A percentile compares a stretch with the other conserved stretches of the same genome.
Conservation (phyloP, 1,284 basidiomycete species). For the Ustilago lituana region DNA sequence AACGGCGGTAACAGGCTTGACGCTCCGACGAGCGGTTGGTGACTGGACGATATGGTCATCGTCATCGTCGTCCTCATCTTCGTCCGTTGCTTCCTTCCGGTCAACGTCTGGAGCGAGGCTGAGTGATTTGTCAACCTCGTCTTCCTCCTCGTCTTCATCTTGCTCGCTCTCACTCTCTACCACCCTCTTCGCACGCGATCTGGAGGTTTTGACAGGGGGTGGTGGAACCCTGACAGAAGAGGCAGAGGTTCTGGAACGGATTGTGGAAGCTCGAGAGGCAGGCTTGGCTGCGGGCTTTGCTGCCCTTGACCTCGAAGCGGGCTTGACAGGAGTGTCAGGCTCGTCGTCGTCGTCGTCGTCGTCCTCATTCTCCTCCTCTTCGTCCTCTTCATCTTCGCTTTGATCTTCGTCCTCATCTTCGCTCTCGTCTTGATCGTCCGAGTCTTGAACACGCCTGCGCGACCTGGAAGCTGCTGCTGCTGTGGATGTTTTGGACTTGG, state of each 20-base stretch:
- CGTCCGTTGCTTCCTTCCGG: not conserved
- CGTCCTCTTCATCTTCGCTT: conserved; percentile 14
- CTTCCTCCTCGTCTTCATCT: conserved; percentile 15
- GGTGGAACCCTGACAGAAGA: conserved; percentile 11
- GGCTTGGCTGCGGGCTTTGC: conserved; percentile 15
- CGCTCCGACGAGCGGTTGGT: conserved; percentile 27
- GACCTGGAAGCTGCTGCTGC: conserved; percentile 20
- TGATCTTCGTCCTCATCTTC: conserved; percentile 17
- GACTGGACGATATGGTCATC: conserved; percentile 18
- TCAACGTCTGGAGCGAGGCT: conserved; percentile 21
- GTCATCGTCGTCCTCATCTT: conserved; percentile 15
- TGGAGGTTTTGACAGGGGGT: conserved; percentile 21
- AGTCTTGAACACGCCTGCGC: conserved; percentile 38
- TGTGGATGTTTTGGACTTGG: conserved; percentile 14
- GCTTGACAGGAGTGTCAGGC: conserved; percentile 30
- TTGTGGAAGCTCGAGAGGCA: conserved; percentile 14
- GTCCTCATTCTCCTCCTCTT: conserved; percentile 19
- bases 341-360: conserved; percentile 21
- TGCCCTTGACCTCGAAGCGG: conserved; percentile 21
- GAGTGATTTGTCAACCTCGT: conserved; percentile 32
- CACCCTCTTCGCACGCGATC: conserved; percentile 23
- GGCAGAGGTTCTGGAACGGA: conserved; percentile 10
- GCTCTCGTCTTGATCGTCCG: conserved; percentile 28
- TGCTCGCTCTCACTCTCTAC: conserved; percentile 37
- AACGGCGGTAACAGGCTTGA: not conserved